Percentiles rank a stretch among this genome's conserved stretches.
Conservation (phyloP, 2,329 filamentous ascomycete genomes). For the Pestalotiopsis sp. region DNA sequence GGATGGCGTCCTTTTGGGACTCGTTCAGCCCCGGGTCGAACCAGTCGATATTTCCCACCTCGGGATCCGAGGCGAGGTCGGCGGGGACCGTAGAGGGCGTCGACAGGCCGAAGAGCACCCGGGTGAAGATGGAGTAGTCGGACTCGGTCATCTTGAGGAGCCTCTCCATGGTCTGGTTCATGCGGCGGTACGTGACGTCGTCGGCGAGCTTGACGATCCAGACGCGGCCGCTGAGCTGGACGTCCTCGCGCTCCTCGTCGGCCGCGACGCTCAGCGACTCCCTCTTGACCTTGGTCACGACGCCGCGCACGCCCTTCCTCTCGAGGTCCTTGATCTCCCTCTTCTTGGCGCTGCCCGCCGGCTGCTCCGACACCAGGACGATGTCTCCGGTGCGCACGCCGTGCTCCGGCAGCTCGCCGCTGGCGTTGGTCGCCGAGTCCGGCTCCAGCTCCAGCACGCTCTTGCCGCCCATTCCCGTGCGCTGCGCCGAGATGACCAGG, state of each 20-base stretch:
- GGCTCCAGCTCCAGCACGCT: conserved; percentile 79
- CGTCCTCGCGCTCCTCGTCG: conserved; percentile 63
- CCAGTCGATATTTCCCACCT: conserved; percentile 56
- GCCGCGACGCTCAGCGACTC: conserved; percentile 67
- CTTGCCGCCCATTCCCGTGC: conserved; percentile 90
- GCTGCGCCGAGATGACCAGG: conserved; percentile 71
- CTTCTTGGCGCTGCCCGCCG: conserved; percentile 72
- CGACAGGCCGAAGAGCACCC: conserved; percentile 64
- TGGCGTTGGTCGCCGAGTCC: conserved; percentile 65
- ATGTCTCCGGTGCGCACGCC: conserved; percentile 78
- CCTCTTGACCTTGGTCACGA: conserved; percentile 67
- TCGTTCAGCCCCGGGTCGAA: conserved; percentile 64
- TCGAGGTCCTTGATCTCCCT: conserved; percentile 72
- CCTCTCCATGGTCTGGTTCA: conserved; percentile 65
- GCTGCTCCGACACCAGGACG: conserved; percentile 75
- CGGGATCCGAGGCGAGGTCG: conserved; percentile 43
- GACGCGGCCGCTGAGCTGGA: conserved; percentile 48
- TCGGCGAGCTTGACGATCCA: conserved; percentile 71
- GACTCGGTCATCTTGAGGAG: conserved; percentile 59
- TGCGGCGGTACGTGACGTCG: conserved; percentile 67
- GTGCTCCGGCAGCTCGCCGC: conserved; percentile 69
- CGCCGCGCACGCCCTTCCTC: conserved; percentile 68
- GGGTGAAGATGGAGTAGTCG: conserved; percentile 62
- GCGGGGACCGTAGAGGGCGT: conserved; percentile 50
- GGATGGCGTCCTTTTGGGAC: conserved; percentile 68